A percentile compares a stretch with the other conserved stretches of the same genome.
These are phyloP conservation scores for Paramecium sexaurelia DNA, from an alignment of 73 alveolate species.

Conservation along the genomic window DNA sequence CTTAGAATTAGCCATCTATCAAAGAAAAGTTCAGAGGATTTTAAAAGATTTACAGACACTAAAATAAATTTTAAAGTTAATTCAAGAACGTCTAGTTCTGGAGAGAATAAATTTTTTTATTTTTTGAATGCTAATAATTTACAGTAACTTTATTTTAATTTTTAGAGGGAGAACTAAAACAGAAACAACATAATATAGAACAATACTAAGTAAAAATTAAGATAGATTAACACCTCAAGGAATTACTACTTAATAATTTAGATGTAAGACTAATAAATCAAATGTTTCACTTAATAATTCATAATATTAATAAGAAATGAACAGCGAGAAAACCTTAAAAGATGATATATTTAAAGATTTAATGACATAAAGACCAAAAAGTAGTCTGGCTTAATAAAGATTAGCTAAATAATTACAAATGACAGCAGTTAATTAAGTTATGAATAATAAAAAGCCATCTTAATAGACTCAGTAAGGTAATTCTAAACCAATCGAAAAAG, in stretches of 20 bases:
- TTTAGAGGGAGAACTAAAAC: slow-evolving; percentile 32
- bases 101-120: not conserved
- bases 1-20: not conserved
- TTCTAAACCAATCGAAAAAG: not conserved
- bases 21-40: slow-evolving; percentile 2
- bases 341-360: not conserved
- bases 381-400: not conserved
- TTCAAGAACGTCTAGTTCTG: slow-evolving; percentile 3
- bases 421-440: not conserved
- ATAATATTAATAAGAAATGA: not conserved
- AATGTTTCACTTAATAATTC: not conserved
- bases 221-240: not conserved
- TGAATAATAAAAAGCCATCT: not conserved
- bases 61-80: not conserved
- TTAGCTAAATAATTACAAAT: not conserved
- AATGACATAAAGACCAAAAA: slow-evolving; percentile 4
- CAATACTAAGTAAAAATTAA: not conserved
- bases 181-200: slow-evolving; percentile 10
- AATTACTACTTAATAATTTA: not conserved
- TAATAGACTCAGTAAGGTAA: not conserved
- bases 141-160: not conserved
- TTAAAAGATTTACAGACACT: not conserved
- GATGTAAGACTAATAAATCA: slow-evolving; percentile 26
- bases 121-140: not conserved
- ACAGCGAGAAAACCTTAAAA: not conserved